Evolutionary conservation across 495 filamentous ascomycete genomes (phyloP), one percentile per base, ranked within the genome.

Genomic region (Neurospora africana): DNA sequence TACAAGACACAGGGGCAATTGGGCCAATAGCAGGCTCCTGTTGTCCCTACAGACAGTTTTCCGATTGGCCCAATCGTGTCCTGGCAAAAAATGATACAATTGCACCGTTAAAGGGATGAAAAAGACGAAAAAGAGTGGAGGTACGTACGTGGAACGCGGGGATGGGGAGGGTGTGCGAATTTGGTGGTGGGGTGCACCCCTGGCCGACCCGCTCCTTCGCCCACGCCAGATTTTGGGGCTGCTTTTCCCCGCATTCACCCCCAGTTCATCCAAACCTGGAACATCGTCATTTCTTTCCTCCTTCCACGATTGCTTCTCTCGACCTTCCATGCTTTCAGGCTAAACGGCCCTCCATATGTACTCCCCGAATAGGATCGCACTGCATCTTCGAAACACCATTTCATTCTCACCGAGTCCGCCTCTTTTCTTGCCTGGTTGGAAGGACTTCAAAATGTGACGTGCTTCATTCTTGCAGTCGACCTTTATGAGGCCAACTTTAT

Each of bases 401-500:
- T 27, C 6, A 65, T 35, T 35, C 53, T 65, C 27, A 65, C 53
- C 53, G 27, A 65, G 53, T 65, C 23, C 33, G 53, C 53, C 53
- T 65, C 53, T 65, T 65, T 33, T 65, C 53, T 33, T 33, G 53
- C 27, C 15, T 1, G 53, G 15, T 35, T 65, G 53, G 53, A 65
- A 6, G 6, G 27, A 30, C 27, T 35, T 27, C 53, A 65, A 30
- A 61, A 65, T 65, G 6, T 65, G 53, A 33, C 27, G 53, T 65
- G 53, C 53, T 65, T 19, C 27, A 65, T 65, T 15, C 53, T 65
- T 33, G 27, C 27, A 27, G 27, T 65, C 53, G 7, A 33, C 53
- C 4, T 35, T 33, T 33, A 33, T 19, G 7, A 58, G 9, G 5
- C 21, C 11, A 27, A 27, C 47, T 27, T 33, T 2, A 80, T 80